Conservation (phyloP, 148 eudicot genomes). For the Salicornia ramosissima region DNA sequence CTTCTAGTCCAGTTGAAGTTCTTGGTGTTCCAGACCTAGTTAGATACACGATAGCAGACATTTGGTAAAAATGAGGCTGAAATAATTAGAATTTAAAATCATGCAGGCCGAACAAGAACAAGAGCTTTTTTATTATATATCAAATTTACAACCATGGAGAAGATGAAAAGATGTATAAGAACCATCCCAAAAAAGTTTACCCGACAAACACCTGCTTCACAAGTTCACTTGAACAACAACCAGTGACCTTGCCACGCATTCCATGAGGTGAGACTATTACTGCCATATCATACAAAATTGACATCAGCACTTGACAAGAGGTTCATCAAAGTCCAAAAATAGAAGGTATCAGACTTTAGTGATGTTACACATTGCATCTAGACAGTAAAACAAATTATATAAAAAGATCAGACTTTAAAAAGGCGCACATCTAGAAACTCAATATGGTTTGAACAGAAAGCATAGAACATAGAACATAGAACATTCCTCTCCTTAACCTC, state of each 20-base stretch:
- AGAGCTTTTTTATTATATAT: neutral
- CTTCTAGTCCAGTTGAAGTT: slow-evolving; percentile 56
- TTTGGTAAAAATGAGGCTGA: slow-evolving; percentile 12
- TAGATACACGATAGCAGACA: slow-evolving; percentile 21
- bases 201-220: slow-evolving; percentile 82
- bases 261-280: slow-evolving; percentile 94
- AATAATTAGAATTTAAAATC: neutral
- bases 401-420: neutral
- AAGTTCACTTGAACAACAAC: slow-evolving; percentile 87
- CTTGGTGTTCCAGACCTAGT: slow-evolving; percentile 64
- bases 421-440: neutral
- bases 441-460: neutral
- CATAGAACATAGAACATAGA: neutral
- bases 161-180: neutral
- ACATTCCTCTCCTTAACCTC: neutral
- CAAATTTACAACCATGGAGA: neutral
- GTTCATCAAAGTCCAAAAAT: slow-evolving; percentile 5
- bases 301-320: neutral
- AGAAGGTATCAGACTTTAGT: neutral
- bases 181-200: slow-evolving; percentile 31
- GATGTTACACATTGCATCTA: neutral
- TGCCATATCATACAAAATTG: slow-evolving; percentile 30
- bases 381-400: neutral
- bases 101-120: neutral
- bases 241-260: slow-evolving; percentile 83